These are phyloP conservation scores for Lactarius sp. DNA, from an alignment of 768 basidiomycete species.

Conservation along the genomic window DNA sequence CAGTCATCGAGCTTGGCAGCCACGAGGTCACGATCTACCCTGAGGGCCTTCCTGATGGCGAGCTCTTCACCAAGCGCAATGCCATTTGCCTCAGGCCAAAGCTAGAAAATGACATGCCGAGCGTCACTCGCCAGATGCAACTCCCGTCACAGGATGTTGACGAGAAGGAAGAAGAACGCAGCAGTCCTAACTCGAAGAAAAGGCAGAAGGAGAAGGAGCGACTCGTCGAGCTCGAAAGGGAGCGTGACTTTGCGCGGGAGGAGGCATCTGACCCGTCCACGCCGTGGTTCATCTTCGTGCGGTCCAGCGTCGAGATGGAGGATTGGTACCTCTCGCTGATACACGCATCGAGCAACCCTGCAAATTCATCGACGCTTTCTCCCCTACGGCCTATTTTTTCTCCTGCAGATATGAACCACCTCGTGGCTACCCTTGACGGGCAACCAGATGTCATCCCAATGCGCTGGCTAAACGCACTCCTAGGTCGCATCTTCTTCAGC, in stretches of 20 bases:
- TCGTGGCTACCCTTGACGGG: conserved; percentile 82
- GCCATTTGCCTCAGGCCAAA: conserved; percentile 74
- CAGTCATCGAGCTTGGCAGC: conserved; percentile 78
- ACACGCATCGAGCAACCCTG: conserved; percentile 62
- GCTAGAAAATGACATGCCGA: conserved; percentile 38
- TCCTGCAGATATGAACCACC: conserved; percentile 71
- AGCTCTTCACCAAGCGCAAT: conserved; percentile 87
- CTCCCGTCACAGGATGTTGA: conserved; percentile 29
- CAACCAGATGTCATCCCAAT: conserved; percentile 96
- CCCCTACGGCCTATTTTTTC: conserved; percentile 65
- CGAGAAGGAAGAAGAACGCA: conserved; percentile 38
- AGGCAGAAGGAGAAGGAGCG: conserved; percentile 39
- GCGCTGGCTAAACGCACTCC: conserved; percentile 93
- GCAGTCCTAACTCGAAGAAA: conserved; percentile 40
- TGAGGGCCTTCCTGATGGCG: conserved; percentile 73
- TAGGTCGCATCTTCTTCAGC: conserved; percentile 90
- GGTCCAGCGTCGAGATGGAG: conserved; percentile 88
- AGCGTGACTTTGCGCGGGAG: conserved; percentile 39
- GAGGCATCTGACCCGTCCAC: conserved; percentile 48
- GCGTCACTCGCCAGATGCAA: conserved; percentile 50
- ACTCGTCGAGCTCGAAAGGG: conserved; percentile 32
- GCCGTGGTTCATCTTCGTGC: conserved; percentile 93
- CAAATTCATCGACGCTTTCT: conserved; percentile 54
- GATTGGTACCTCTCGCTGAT: conserved; percentile 90
- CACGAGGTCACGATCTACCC: conserved; percentile 76